A percentile compares a stretch with the other conserved stretches of the same genome.
Evolutionary conservation across 495 filamentous ascomycete species (phyloP).

Genomic region (Penicillium egyptiacum): DNA sequence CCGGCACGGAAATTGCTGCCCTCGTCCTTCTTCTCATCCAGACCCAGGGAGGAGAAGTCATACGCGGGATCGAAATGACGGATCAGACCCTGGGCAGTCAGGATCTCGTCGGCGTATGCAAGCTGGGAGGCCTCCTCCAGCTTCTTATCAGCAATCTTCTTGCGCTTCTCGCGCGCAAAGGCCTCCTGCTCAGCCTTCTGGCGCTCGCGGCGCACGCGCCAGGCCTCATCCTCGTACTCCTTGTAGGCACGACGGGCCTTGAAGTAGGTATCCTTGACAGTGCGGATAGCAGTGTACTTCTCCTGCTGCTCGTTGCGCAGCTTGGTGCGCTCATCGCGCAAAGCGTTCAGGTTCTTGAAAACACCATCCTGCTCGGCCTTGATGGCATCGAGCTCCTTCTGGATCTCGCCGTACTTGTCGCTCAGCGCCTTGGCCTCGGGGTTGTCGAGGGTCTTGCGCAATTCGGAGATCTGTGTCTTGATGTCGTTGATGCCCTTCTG

Average conservation of each 20-base stretch:
- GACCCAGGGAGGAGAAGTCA: slow-evolving; percentile 56
- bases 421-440: slow-evolving; percentile 86
- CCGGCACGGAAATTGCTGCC: slow-evolving; percentile 72
- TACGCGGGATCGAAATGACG: slow-evolving; percentile 86
- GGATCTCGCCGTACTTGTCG: slow-evolving; percentile 77
- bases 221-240: slow-evolving; percentile 78
- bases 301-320: slow-evolving; percentile 78
- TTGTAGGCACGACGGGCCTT: slow-evolving; percentile 70
- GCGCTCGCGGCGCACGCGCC: slow-evolving; percentile 70
- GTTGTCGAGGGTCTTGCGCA: slow-evolving; percentile 83
- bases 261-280: slow-evolving; percentile 85
- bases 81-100: slow-evolving; percentile 79
- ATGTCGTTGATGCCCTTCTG: slow-evolving; percentile 83
- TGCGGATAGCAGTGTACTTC: slow-evolving; percentile 75
- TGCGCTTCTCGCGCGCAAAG: slow-evolving; percentile 69
- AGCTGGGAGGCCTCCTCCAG: slow-evolving; percentile 87
- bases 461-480: slow-evolving; percentile 79
- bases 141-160: slow-evolving; percentile 78
- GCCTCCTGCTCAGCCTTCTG: slow-evolving; percentile 77
- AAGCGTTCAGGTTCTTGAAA: slow-evolving; percentile 79
- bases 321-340: slow-evolving; percentile 85
- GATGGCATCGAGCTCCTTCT: slow-evolving; percentile 81
- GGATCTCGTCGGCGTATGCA: slow-evolving; percentile 88
- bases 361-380: slow-evolving; percentile 87
- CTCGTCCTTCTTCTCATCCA: slow-evolving; percentile 62